Evolutionary conservation across 148 eudicot species (phyloP), one percentile per base, ranked within the genome.

Genomic region (Nepenthes gracilis): DNA sequence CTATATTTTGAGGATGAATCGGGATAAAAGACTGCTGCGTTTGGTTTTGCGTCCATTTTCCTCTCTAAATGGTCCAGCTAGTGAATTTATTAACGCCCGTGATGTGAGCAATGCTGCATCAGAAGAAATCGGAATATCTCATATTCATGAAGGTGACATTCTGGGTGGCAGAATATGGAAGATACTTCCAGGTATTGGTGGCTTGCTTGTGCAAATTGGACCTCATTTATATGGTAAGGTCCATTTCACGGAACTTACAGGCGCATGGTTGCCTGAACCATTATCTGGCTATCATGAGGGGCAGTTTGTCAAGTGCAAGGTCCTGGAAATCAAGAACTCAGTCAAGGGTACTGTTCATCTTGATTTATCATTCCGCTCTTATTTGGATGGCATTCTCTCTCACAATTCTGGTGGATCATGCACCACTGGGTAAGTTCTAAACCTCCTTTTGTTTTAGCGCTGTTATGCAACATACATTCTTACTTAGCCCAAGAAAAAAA

Each of bases 161-260:
- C 67, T 88, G 54, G 96, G 99, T 65, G 99, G 99, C 61, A 79
- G 85, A 75, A 83, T 93, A 63, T 79, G 85, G 62, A 88, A 81
- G 70, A 80, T 81, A 58, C 81, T 88, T 69, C 85, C 96, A 9
- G 89, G 96, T 54, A 80, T 86, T 68, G 80, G 92, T 61, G 99
- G 99, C 64, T 67, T 88, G 65, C 81, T 93, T 77, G 85, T 93
- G 60, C 85, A 88, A 72, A 76, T 93, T 60, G 96, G 93, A 43
- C 91, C 87, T 52, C 87, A 81, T 70, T 71, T 80, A 12, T 88
- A 76, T 76, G 99, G 99, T 60, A 93, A 82, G 71, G 99, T 82
- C 54, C 96, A 93, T 69, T 88, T 66, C 77, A 88, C 95, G 4
- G 99, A 93, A 68, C 56, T 93, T 68, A 59, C 76, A 7, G 86